Conservation (phyloP, 495 filamentous ascomycete species). For the Podospora appendiculata region DNA sequence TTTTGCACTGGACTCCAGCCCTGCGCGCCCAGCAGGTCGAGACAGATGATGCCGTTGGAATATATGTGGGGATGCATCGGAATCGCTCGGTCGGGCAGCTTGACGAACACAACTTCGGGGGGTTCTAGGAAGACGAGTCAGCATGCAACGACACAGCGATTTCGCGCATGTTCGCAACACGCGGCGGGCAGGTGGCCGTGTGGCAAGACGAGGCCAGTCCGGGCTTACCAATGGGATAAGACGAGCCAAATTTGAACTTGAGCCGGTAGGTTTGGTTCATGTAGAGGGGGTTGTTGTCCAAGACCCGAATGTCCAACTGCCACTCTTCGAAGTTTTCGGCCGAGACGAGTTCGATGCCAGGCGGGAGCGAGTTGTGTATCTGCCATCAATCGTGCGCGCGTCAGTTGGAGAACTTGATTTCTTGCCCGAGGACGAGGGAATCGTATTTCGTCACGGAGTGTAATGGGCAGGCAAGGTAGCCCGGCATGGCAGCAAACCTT, state of each 20-base stretch:
- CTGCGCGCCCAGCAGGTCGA: conserved; percentile 77
- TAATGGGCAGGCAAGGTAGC: neutral
- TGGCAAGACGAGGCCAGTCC: too few relatives aligned
- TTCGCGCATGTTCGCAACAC: too few relatives aligned
- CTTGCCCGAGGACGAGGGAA: too few relatives aligned
- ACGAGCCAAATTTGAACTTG: conserved; percentile 73
- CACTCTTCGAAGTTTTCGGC: conserved; percentile 82
- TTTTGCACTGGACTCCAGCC: conserved; percentile 97
- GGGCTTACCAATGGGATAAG: conserved; percentile 80
- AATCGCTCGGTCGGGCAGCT: conserved; percentile 59
- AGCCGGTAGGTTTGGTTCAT: conserved; percentile 70
- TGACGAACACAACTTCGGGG: conserved; percentile 85
- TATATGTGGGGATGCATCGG: conserved; percentile 98
- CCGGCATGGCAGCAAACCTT: conserved; percentile 29
- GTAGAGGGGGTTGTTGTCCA: conserved; percentile 91
- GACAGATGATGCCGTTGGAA: conserved; percentile 95
- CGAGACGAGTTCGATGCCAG: conserved; percentile 72
- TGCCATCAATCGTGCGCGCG: conserved; percentile 8
- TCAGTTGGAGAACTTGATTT: too few relatives aligned
- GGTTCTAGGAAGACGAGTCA: conserved; percentile 49
- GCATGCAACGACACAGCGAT: too few relatives aligned
- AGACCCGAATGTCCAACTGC: conserved; percentile 85
- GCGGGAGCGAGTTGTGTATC: conserved; percentile 49
- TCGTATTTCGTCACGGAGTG: too few relatives aligned
- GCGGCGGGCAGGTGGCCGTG: too few relatives aligned